phyloP scores from a whole-genome alignment of 495 filamentous ascomycete species.

The Chaetomidium leptoderma region DNA sequence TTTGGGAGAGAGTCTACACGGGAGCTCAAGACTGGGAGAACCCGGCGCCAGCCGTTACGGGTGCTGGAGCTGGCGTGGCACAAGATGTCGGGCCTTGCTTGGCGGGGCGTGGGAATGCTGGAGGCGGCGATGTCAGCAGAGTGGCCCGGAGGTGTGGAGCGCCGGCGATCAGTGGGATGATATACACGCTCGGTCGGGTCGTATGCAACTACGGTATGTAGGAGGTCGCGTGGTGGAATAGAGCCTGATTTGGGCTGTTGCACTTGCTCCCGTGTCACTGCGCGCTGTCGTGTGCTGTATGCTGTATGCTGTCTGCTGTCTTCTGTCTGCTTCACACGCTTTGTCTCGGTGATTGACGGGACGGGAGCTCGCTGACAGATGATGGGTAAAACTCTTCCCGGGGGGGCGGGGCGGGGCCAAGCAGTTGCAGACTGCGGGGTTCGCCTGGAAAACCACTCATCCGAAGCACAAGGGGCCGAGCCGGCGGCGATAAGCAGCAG shows the following conservation, averaged over 20 bases:
- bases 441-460: conserved; percentile 3
- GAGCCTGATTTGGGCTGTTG: conserved; percentile 2
- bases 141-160: not conserved
- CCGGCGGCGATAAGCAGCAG: conserved; percentile 17
- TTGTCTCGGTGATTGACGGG: not conserved
- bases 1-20: not conserved
- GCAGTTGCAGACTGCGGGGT: conserved; percentile 8
- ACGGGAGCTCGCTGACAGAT: not conserved
- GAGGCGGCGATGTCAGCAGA: conserved; percentile 3
- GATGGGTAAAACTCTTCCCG: conserved; percentile 21
- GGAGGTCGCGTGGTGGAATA: not conserved
- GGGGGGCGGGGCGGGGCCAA: conserved; percentile 15
- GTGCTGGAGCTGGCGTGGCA: not conserved
- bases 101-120: not conserved
- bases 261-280: not conserved
- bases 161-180: not conserved
- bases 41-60: conserved; percentile 16
- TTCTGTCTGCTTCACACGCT: not conserved
- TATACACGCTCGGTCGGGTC: conserved; percentile 1
- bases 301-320: not conserved
- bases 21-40: conserved; percentile 9
- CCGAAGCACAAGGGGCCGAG: conserved; percentile 1
- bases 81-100: not conserved
- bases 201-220: too few species aligned
- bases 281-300: not conserved